Base-by-base conservation (phyloP, 352 stramenopile genomes). In the Albugo laibachii region DNA sequence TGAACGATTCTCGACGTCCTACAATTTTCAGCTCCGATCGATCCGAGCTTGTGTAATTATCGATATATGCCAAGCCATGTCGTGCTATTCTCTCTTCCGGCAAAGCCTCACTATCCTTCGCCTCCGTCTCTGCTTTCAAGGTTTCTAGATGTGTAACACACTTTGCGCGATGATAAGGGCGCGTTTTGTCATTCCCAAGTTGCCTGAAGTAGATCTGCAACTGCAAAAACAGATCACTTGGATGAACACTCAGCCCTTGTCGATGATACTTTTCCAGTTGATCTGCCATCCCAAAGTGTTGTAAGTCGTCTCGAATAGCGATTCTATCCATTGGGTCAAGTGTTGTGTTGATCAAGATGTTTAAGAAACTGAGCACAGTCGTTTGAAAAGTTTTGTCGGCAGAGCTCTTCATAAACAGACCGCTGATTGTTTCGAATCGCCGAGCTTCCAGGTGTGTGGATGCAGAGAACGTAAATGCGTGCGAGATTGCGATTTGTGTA, bases 301-400 rank as follows among this genome's bases (percentile, higher is more conserved):
- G 54, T 18, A 83, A 48, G 34, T 77, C 66, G 21, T 76, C 60
- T 6, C 57, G 63, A n/a, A 81, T 63, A 8, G 48, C 53, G 1
- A 50, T 38, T 13, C 63, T 55, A 19, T 68, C 56, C 0, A 53
- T 51, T n/a, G 35, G 35, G 12, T 62, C 52, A 0, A 58, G 42
- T 11, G 57, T 71, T 19, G 52, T 57, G 37, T 59, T 61, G 15
- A 81, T 19, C 4, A 81, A 45, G 0, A 46, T 42, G 40, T 76
- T 76, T 15, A 81, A 11, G 31, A 83, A 81, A 37, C 57, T 64
- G 11, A 80, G 15, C 0, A 64, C 53, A 11, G 53, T 58, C 21
- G 63, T 36, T 34, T 64, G 56, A 27, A 60, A 48, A n/a, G 24
- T 52, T 5, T 11, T 13, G 20, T 79, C 62, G 2, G 38, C 47